These are phyloP conservation scores for Prototheca wickerhamii DNA, from an alignment of 163 green algal species.

Conservation along the genomic window DNA sequence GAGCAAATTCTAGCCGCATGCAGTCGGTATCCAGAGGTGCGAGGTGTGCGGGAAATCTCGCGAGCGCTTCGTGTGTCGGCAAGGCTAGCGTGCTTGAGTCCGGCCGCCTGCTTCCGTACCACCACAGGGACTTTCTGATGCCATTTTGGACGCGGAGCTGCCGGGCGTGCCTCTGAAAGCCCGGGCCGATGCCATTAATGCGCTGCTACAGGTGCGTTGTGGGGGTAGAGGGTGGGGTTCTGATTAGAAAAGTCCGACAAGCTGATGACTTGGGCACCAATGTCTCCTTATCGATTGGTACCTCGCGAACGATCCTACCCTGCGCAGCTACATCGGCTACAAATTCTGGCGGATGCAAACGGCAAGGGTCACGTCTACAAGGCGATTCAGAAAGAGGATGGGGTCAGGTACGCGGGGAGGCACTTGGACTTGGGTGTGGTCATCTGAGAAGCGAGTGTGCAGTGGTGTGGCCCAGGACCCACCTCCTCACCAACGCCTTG, in stretches of 20 bases:
- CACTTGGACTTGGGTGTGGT: conserved; percentile 6
- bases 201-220: conserved; percentile 7
- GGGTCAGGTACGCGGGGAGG: conserved; percentile 12
- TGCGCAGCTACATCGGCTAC: background rate
- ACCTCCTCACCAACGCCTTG: no score
- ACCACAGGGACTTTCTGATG: conserved; percentile 21
- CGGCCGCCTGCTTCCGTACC: background rate
- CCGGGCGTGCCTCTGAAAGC: conserved; percentile 11
- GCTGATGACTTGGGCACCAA: background rate
- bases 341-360: background rate
- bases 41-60: background rate
- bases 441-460: background rate
- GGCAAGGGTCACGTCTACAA: conserved; percentile 13
- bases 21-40: conserved; percentile 13
- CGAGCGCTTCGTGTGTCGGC: background rate
- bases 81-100: background rate
- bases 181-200: conserved; percentile 19
- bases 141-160: conserved; percentile 16
- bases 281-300: background rate
- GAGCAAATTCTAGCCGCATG: conserved; percentile 9
- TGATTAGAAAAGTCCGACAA: background rate
- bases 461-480: background rate
- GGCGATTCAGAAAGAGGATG: conserved; percentile 1
- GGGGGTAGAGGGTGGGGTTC: background rate
- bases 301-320: background rate